Evolutionary conservation across 2,329 filamentous ascomycete genomes (phyloP), one percentile per base, ranked within the genome.

Genomic region (Fusarium sterilihyphosum): DNA sequence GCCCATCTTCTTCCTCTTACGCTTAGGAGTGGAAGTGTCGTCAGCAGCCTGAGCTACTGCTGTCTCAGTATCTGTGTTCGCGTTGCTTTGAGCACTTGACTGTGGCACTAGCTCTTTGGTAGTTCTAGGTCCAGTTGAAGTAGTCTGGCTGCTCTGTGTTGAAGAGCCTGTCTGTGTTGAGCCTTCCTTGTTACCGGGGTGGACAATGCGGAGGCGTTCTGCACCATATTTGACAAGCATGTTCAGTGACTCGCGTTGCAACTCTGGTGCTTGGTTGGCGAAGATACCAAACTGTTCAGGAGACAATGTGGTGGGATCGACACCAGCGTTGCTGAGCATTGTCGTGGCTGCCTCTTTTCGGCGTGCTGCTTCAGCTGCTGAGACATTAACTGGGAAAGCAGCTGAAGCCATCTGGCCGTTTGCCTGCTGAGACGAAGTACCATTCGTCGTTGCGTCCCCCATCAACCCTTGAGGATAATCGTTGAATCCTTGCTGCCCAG

Each of bases 161-260:
- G 78, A 72, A 49, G 73, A 37, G 70, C 70, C 75, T 14, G 76
- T 61, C 18, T 80, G 70, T 7, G 82, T 79, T 50, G 79, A 77
- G 12, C 79, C 77, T 22, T 82, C 80, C 53, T 77, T 79, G 43
- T 85, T 84, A 13, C 80, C 81, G 7, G 88, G 88, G 61, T 90
- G 88, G 10, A 91, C 86, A 56, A 91, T 90, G 17, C 87, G 84
- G 31, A 91, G 80, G 20, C 86, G 82, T 76, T 90, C 88, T 12
- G 89, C 88, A 26, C 89, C 89, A 63, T 90, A 90, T 74, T 85
- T 86, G 2, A 85, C 84, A 17, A 91, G 82, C 88, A 91, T 88
- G 3, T 82, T 84, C 20, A 91, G 80, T 2, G 89, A 91, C 61
- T 88, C 84, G 60, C 82, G 81, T 71, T 91, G 89, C 11, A 90